A percentile compares a stretch with the other conserved stretches of the same genome.
Conservation (phyloP, 2,329 filamentous ascomycete species). For the Claviceps sp. region DNA sequence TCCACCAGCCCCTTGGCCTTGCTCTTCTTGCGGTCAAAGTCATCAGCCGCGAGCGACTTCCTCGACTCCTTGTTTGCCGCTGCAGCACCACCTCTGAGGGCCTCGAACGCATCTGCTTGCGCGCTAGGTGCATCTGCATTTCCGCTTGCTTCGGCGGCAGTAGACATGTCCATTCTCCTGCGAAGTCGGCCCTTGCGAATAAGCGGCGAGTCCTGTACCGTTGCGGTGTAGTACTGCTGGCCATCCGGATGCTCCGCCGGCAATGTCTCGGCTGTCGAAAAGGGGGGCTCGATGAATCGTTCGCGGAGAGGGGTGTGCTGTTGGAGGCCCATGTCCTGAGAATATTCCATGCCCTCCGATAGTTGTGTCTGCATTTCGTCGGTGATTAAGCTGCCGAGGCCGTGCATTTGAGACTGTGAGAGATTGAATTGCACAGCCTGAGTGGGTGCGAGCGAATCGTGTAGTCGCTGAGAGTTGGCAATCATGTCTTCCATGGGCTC, state of each 20-base stretch:
- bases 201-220: slow-evolving; percentile 49
- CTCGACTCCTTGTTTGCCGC: slow-evolving; percentile 26
- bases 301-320: slow-evolving; percentile 57
- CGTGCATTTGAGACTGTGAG: slow-evolving; percentile 46
- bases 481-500: slow-evolving; percentile 38
- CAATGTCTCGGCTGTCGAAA: slow-evolving; percentile 60
- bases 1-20: slow-evolving; percentile 78
- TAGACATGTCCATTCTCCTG: slow-evolving; percentile 23
- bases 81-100: slow-evolving; percentile 52
- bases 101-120: slow-evolving; percentile 43
- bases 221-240: slow-evolving; percentile 20
- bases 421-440: slow-evolving; percentile 42
- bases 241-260: slow-evolving; percentile 23
- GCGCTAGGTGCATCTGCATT: slow-evolving; percentile 1
- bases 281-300: slow-evolving; percentile 50
- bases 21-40: slow-evolving; percentile 75
- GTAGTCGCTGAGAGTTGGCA: slow-evolving; percentile 26
- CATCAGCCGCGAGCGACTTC: slow-evolving; percentile 35
- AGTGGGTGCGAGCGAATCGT: slow-evolving; percentile 22
- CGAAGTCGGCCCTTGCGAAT: slow-evolving; percentile 44
- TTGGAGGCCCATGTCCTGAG: slow-evolving; percentile 69
- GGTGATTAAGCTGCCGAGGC: slow-evolving; percentile 41
- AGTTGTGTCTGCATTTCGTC: slow-evolving; percentile 41
- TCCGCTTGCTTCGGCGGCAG: not conserved
- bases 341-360: slow-evolving; percentile 59